Conservation (phyloP, 2,329 filamentous ascomycete species). For the Bipolaris zeicola region DNA sequence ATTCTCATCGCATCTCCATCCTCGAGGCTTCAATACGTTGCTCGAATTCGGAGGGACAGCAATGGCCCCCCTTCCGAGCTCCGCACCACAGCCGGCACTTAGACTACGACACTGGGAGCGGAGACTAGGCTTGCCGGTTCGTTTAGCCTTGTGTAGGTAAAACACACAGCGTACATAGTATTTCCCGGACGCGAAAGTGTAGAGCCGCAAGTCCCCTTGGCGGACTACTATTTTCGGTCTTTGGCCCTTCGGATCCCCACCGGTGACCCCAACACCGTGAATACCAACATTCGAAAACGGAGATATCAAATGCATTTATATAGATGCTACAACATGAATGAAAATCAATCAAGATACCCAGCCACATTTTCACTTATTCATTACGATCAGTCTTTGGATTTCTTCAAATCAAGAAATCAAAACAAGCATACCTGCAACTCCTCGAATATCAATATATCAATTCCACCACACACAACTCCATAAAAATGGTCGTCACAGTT, state of each 20-base stretch:
- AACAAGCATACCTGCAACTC: neutral
- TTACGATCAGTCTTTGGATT: neutral
- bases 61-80: slow-evolving; percentile 38
- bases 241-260: slow-evolving; percentile 33
- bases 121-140: slow-evolving; percentile 13
- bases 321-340: neutral
- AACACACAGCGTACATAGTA: slow-evolving; percentile 8
- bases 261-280: slow-evolving; percentile 20
- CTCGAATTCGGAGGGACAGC: slow-evolving; percentile 14
- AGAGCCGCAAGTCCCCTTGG: slow-evolving; percentile 31
- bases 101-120: slow-evolving; percentile 26
- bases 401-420: neutral
- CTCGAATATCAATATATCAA: slow-evolving; percentile 3
- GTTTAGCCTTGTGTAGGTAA: slow-evolving; percentile 20
- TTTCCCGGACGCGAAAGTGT: slow-evolving; percentile 23
- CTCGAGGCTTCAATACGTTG: slow-evolving; percentile 6
- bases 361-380: neutral
- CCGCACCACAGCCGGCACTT: slow-evolving; percentile 27
- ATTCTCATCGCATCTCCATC: slow-evolving; percentile 19
- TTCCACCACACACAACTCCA: slow-evolving; percentile 20
- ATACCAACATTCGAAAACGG: slow-evolving; percentile 20
- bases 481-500: slow-evolving; percentile 50
- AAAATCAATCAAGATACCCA: slow-evolving; percentile 15
- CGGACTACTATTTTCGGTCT: slow-evolving; percentile 29
- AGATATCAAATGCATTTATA: slow-evolving; percentile 19